A percentile compares a stretch with the other conserved stretches of the same genome.
Evolutionary conservation across 441 rosid species (phyloP).

Genomic region (Arabidopsis hybrid): DNA sequence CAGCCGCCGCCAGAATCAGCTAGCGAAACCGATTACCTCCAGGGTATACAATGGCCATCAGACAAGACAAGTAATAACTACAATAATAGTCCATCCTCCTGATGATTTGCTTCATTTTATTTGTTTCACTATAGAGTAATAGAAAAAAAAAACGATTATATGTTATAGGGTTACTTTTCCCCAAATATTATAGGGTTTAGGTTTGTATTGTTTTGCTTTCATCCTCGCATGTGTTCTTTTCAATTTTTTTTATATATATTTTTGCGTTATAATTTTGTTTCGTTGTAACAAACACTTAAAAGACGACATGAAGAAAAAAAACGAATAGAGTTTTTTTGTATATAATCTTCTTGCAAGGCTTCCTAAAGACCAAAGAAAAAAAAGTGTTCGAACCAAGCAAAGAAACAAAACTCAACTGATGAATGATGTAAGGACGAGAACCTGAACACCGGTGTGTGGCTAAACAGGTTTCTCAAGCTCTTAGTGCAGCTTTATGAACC

Average conservation of each 20-base stretch:
- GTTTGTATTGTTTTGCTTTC: conserved; percentile 12
- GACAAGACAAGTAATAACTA: conserved; percentile 30
- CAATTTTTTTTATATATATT: not conserved
- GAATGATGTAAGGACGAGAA: not conserved
- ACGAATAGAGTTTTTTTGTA: not conserved
- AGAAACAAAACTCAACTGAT: conserved; percentile 11
- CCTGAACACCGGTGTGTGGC: not conserved
- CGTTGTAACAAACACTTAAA: not conserved
- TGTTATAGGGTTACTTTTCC: not conserved
- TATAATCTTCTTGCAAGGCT: conserved; percentile 10
- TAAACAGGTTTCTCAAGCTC: conserved; percentile 50
- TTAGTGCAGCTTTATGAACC: conserved; percentile 86
- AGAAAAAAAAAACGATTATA: conserved; percentile 14
- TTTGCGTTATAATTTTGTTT: conserved; percentile 6
- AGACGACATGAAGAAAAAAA: not conserved
- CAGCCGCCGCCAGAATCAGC: conserved; percentile 27
- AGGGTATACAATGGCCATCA: conserved; percentile 45
- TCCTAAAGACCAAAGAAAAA: not conserved
- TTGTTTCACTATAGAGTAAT: conserved; percentile 14
- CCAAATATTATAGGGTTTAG: conserved; percentile 19
- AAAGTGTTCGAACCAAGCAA: not conserved
- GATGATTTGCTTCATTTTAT: conserved; percentile 28
- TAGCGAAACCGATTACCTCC: conserved; percentile 42
- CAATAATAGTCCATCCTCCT: conserved; percentile 37
- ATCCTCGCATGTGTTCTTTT: conserved; percentile 22